phyloP scores from a whole-genome alignment of 1,284 basidiomycete genomes.

The Ustilago loliicola region DNA sequence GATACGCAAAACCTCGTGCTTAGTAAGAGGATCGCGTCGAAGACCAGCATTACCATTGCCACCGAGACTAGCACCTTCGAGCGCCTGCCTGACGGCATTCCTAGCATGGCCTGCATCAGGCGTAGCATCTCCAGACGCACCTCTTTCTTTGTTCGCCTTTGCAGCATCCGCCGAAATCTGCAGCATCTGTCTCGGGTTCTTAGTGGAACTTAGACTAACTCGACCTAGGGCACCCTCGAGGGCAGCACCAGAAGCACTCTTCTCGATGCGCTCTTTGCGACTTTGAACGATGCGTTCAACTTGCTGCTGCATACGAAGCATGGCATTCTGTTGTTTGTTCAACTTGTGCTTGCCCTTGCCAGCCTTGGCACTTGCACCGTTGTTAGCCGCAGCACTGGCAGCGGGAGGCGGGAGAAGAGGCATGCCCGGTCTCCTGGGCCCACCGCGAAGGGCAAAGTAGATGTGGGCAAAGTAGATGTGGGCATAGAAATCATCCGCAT shows the following conservation, averaged over 20 bases:
- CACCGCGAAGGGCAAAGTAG: conserved; percentile 84
- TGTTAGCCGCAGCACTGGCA: conserved; percentile 13
- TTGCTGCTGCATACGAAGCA: conserved; percentile 97
- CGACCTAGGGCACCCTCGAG: conserved; percentile 96
- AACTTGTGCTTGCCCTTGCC: conserved; percentile 57
- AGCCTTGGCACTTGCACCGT: conserved; percentile 34
- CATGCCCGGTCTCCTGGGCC: conserved; percentile 65
- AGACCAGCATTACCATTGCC: conserved; percentile 73
- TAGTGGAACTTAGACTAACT: conserved; percentile 90
- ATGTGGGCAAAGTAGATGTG: conserved; percentile 98
- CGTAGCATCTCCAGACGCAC: conserved; percentile 22
- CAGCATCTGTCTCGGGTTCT: conserved; percentile 91
- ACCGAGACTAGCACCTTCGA: conserved; percentile 62
- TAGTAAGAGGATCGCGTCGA: conserved; percentile 75
- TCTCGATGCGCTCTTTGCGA: conserved; percentile 77
- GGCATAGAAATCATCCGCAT: conserved; percentile 97
- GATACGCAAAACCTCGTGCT: conserved; percentile 82
- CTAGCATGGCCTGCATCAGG: conserved; percentile 42
- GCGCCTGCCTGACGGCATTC: conserved; percentile 64
- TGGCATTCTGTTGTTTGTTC: conserved; percentile 81
- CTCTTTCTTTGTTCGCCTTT: conserved; percentile 36
- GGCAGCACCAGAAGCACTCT: conserved; percentile 59
- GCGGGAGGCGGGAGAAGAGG: conserved; percentile 28
- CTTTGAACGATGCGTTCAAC: conserved; percentile 96
- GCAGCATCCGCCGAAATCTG: conserved; percentile 78